These are phyloP conservation scores for Cystobasidium onofrii DNA, from an alignment of 768 basidiomycete genomes.

Conservation along the genomic window DNA sequence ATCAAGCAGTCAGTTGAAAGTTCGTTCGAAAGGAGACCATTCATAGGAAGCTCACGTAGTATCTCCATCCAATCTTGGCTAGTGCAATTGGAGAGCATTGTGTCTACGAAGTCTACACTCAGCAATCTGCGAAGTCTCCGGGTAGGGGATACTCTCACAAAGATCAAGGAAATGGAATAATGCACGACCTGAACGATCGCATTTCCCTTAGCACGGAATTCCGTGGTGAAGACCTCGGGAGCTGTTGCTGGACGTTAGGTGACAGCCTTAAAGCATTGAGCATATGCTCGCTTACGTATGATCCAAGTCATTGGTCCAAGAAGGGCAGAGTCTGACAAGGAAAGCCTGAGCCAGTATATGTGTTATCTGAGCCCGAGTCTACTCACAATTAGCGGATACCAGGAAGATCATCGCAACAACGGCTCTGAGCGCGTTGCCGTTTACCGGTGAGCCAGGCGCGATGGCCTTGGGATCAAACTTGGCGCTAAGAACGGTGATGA, in stretches of 20 bases:
- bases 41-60: neutral
- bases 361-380: too few relatives aligned
- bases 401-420: slow-evolving; percentile 12
- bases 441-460: neutral
- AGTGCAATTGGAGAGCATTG: slow-evolving; percentile 25
- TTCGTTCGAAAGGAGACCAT: neutral
- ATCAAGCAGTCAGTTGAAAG: neutral
- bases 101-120: neutral
- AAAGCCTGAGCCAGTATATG: too few relatives aligned
- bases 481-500: slow-evolving; percentile 22
- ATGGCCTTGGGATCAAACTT: slow-evolving; percentile 12
- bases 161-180: slow-evolving; percentile 15
- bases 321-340: slow-evolving; percentile 1
- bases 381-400: slow-evolving; percentile 19
- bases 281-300: neutral
- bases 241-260: neutral
- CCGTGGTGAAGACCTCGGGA: slow-evolving; percentile 18
- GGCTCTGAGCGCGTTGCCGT: neutral
- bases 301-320: slow-evolving; percentile 29
- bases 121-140: neutral
- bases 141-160: neutral
- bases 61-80: slow-evolving; percentile 3
- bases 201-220: slow-evolving; percentile 14
- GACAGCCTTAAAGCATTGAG: neutral
- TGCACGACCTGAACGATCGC: slow-evolving; percentile 19